Evolutionary conservation across 352 stramenopile species (phyloP).

Genomic region (Globisporangium viniferum): DNA sequence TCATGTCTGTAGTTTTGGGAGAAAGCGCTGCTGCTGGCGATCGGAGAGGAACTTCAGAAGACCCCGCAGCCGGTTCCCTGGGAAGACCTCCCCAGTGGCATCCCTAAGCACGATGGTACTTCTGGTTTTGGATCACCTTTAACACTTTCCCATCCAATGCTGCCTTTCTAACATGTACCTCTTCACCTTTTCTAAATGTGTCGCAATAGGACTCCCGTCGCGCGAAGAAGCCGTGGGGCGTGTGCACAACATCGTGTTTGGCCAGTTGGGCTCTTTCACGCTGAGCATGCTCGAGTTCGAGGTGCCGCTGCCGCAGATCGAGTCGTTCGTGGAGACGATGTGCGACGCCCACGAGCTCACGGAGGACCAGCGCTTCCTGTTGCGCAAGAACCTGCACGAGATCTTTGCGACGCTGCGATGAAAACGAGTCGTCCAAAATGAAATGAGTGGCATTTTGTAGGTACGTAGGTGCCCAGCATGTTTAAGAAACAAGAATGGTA

Average conservation of each 20-base stretch:
- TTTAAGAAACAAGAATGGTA: background rate
- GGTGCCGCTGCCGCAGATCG: conserved; percentile 70
- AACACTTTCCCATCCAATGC: background rate
- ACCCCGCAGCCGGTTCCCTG: conserved; percentile 71
- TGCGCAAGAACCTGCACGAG: conserved; percentile 78
- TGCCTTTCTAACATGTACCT: background rate
- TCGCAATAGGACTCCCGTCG: conserved; percentile 36
- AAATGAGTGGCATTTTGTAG: background rate
- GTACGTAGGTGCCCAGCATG: background rate
- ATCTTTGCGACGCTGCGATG: conserved; percentile 55
- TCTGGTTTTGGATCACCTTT: background rate
- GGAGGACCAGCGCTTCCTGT: conserved; percentile 79
- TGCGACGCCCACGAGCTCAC: conserved; percentile 84
- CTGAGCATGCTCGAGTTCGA: conserved; percentile 88
- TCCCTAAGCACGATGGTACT: conserved; percentile 44
- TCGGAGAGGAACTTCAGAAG: conserved; percentile 80
- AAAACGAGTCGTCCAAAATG: background rate
- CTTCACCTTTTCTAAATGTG: background rate
- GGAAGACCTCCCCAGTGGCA: conserved; percentile 69
- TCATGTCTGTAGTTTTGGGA: conserved; percentile 65
- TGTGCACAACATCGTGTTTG: conserved; percentile 88
- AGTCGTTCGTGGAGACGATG: conserved; percentile 87
- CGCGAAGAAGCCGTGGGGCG: conserved; percentile 79
- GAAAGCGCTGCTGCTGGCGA: conserved; percentile 76
- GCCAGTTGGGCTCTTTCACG: conserved; percentile 81